Base-by-base conservation (phyloP, 345 rosid genomes). In the Trapa bicornis region DNA sequence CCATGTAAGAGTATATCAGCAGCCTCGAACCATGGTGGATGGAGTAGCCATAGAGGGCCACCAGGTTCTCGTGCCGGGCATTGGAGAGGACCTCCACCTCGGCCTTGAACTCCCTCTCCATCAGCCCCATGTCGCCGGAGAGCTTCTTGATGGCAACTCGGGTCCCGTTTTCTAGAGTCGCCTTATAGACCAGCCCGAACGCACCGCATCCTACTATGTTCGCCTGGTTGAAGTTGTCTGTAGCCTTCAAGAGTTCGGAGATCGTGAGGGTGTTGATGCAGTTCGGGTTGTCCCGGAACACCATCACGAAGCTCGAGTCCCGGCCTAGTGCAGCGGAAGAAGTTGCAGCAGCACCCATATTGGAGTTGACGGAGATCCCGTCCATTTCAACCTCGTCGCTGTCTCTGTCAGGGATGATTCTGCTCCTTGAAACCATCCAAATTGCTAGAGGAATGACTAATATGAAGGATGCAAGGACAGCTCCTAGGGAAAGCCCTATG, bases 401-500 rank as follows among this genome's bases (percentile, higher is more conserved):
- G 64, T 78, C 82, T 47, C 74, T 73, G 62, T 78, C 67, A 2
- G 82, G 84, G 50, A 66, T 76, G 69, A 78, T 64, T 70, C 80
- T 76, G 61, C 80, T 70, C 72, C 87, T 89, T 50, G 84, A 73
- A 62, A 81, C 72, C 73, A 93, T 82, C 89, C 86, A 87, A 72
- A 93, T 70, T 61, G 85, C 84, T 29, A 88, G 71, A 68, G 74
- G 36, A 75, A 84, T 76, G 68, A 82, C 61, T 65, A 82, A 47
- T 73, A 88, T 72, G 74, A 82, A 88, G 22, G 86, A 71, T 17
- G 81, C 84, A 64, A 82, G 80, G 79, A 83, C 84, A 47, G 82
- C 65, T 52, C 97, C 96, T 56, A 88, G 68, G 53, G 87, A 84
- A 43, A 90, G 82, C 61, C 89, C 96, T 64, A 88, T 64, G 53